Evolutionary conservation across 129 eudicot genomes (phyloP), one percentile per base, ranked within the genome.

Genomic region (Saposhnikovia divaricata): DNA sequence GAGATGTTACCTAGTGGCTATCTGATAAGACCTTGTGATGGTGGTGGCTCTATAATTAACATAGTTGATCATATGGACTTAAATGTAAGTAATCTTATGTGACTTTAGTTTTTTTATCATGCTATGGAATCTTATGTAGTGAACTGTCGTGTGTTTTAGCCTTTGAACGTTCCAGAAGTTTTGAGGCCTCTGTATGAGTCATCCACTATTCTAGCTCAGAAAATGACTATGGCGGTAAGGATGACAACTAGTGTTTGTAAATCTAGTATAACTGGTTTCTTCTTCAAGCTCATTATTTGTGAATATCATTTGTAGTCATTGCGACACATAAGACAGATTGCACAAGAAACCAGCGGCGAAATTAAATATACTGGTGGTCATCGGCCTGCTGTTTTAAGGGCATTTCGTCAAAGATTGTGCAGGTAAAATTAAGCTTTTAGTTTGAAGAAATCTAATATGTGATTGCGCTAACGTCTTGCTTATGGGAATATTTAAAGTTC

Each of bases 381-480:
- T 78, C 98, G 92, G 68, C 98, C 98, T 42, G 97, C 96, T 48
- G 98, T 91, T 72, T 84, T 94, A 59, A 85, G 98, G 88, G 91
- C 96, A 50, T 85, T 94, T 80, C 90, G 98, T 83, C 98, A 94
- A 82, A 87, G 96, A 84, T 83, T 94, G 82, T 85, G 92, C 93
- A 83, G 97, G 98, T 91, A 53, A 75, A 48, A 10, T 43, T 78
- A 19, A 14, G 19, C 46, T 39, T 15, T 0, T 15, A 39, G 48
- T 57, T 16, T 18, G 2, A 51, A n/a, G 8, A 68, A 28, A 76
- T 16, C 10, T 16, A 39, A 19, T 43, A 23, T 27, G 8, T 19
- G 42, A 34, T 14, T 43, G 13, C 27, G 3, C 10, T 13, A 28
- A 28, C 6, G 4, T 65, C 70, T 63, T 63, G 15, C 31, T 63